These are phyloP conservation scores for Setaria italica DNA, from an alignment of 202 grass and related monocot genomes.

Conservation along the genomic window DNA sequence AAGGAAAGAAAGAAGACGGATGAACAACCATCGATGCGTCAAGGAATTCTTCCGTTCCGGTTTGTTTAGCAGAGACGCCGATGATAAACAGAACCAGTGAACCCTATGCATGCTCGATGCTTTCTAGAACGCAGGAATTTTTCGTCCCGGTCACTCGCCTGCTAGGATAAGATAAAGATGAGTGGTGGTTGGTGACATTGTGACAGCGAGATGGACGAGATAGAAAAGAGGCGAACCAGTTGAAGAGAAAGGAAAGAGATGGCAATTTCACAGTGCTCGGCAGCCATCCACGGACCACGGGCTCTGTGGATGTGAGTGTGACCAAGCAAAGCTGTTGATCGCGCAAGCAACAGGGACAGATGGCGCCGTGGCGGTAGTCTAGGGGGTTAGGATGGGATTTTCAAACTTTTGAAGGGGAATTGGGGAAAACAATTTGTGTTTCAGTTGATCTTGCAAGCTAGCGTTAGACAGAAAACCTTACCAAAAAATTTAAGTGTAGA, in stretches of 20 bases:
- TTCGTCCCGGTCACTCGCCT: not conserved
- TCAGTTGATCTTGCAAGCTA: not conserved
- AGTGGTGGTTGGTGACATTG: conserved; percentile 11
- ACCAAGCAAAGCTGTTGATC: not conserved
- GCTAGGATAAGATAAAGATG: not conserved
- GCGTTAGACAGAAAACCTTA: no score
- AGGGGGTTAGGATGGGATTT: not conserved
- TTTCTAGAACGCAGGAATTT: not conserved
- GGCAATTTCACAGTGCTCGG: not conserved
- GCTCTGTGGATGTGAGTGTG: not conserved
- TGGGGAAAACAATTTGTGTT: not conserved
- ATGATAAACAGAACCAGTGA: not conserved
- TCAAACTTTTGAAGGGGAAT: not conserved
- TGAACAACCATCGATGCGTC: not conserved
- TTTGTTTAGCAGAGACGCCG: conserved; percentile 13
- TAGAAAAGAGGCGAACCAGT: not conserved
- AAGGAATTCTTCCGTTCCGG: not conserved
- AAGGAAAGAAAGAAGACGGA: not conserved
- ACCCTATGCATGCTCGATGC: not conserved
- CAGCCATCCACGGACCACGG: not conserved
- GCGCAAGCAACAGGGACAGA: not conserved
- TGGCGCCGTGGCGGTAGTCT: no score
- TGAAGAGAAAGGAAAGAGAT: not conserved
- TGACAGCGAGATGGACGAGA: conserved; percentile 29
- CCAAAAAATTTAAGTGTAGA: no score